Evolutionary conservation across 805 yeast genomes (phyloP).

Genomic region (Peterozyma xylosa): DNA sequence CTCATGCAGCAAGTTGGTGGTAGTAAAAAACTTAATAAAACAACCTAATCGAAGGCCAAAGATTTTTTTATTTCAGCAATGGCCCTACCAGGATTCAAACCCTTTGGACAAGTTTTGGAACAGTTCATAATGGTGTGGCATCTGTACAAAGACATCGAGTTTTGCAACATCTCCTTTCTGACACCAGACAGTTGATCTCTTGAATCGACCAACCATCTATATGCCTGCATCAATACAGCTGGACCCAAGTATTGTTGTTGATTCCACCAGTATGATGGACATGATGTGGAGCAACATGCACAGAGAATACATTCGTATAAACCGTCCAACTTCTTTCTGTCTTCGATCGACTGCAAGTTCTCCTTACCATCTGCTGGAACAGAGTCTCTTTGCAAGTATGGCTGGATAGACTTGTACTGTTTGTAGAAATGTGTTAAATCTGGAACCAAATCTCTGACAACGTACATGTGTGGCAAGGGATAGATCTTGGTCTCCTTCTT

Average conservation of each 20-base stretch:
- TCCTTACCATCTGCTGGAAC: slow-evolving; percentile 89
- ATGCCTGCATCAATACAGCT: slow-evolving; percentile 98
- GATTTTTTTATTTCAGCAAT: slow-evolving; percentile 95
- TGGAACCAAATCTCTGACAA: slow-evolving; percentile 95
- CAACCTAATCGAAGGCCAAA: slow-evolving; percentile 62
- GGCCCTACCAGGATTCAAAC: slow-evolving; percentile 97
- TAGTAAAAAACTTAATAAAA: no score
- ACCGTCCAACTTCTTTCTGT: slow-evolving; percentile 95
- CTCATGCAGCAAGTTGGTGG: not conserved
- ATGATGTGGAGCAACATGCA: slow-evolving; percentile 97
- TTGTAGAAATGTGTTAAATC: slow-evolving; percentile 96
- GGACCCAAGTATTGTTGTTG: slow-evolving; percentile 98
- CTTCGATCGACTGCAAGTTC: slow-evolving; percentile 83
- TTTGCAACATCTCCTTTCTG: slow-evolving; percentile 87
- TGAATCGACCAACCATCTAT: slow-evolving; percentile 96
- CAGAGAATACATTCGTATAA: slow-evolving; percentile 95
- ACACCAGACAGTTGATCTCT: slow-evolving; percentile 82
- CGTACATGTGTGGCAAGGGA: slow-evolving; percentile 97
- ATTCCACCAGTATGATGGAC: slow-evolving; percentile 99
- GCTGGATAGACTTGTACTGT: slow-evolving; percentile 97
- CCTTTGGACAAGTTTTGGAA: slow-evolving; percentile 94
- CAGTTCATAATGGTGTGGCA: slow-evolving; percentile 99
- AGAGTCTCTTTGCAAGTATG: slow-evolving; percentile 79
- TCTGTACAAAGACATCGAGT: slow-evolving; percentile 96
- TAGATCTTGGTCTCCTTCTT: slow-evolving; percentile 78